Base-by-base conservation (phyloP, 2,329 filamentous ascomycete genomes). In the Bretziella fagacearum region DNA sequence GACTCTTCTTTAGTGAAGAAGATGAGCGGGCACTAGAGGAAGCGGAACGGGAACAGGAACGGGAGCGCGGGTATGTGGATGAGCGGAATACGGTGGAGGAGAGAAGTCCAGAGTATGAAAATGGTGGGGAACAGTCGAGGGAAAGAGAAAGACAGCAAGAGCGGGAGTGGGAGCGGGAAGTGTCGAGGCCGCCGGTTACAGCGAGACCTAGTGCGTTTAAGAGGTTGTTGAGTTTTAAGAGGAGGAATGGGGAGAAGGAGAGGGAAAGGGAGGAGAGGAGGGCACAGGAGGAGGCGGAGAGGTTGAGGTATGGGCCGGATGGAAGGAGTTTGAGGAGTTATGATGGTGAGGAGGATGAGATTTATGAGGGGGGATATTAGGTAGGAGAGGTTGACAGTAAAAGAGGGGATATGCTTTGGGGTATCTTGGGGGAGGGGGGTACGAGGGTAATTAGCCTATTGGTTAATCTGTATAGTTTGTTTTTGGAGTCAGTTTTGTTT, bases 1-100 rank as follows among this genome's bases (percentile, higher is more conserved):
- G 77, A 46, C 65, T 98, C 44, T 71, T 70, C 62, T 79, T 78
- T 49, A 69, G 73, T 2, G 63, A 64, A 45, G 40, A 43, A 11
- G 62, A 65, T n/a, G 59, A 62, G 18, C 41, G 51, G 4, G 54
- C 53, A 15, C 52, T 52, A 3, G 49, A 53, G 33, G 51, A 51
- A 27, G 37, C 54, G 27, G 50, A 54, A 36, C 39, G 49, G 32
- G 32, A 27, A 37, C 44, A 18, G 6, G 44, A 46, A 18, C 15
- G 25, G 10, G 26, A 30, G 17, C 25, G 20, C 23, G 23, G 17
- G 11, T 10, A 39, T 7, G 29, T 18, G 15, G 33, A 36, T 8
- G 33, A 29, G 6, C 22, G 15, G 4, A 26, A 27, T 15, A 29
- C 15, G 10, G 40, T 26, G 3, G 20, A 39, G 10, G 15, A 11